A percentile compares a stretch with the other conserved stretches of the same genome.
Evolutionary conservation across 1,139 yeast genomes (phyloP).

Genomic region (Kodamaea arcana): DNA sequence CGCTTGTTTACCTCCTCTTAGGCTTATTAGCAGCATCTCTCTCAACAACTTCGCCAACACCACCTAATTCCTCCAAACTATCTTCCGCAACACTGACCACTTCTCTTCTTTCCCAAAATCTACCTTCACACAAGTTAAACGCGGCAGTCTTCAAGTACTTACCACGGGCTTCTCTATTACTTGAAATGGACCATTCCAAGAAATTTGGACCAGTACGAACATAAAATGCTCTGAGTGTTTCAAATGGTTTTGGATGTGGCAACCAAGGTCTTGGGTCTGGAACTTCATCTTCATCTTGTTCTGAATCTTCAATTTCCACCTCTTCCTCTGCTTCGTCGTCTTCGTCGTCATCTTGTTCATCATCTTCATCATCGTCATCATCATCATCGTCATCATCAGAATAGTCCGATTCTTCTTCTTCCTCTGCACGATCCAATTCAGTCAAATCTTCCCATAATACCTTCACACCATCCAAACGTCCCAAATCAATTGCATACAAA

Average conservation of each 20-base stretch:
- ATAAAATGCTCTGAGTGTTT: conserved; percentile 76
- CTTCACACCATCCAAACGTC: conserved; percentile 81
- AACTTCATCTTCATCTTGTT: conserved; percentile 61
- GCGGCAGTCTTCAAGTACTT: conserved; percentile 86
- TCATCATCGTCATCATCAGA: conserved; percentile 67
- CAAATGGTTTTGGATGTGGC: conserved; percentile 97
- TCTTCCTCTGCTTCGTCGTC: conserved; percentile 56
- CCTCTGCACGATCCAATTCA: conserved; percentile 56
- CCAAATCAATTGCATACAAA: conserved; percentile 79
- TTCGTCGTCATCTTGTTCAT: conserved; percentile 46
- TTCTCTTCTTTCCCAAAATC: conserved; percentile 99
- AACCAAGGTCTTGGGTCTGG: conserved; percentile 96
- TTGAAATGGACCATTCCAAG: conserved; percentile 88
- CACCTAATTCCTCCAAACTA: conserved; percentile 82
- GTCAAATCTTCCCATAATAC: conserved; percentile 85
- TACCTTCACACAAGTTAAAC: conserved; percentile 84
- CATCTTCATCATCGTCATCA: conserved; percentile 51
- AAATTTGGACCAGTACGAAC: conserved; percentile 82
- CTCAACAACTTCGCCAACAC: conserved; percentile 87
- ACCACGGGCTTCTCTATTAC: conserved; percentile 83
- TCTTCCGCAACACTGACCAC: conserved; percentile 87
- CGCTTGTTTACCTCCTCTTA: conserved; percentile 12
- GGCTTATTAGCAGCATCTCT: conserved; percentile 52
- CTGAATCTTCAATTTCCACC: conserved; percentile 57
- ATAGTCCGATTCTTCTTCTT: conserved; percentile 55